These are phyloP conservation scores for Hordeum marinum DNA, from an alignment of 176 grass and related monocot genomes.

Conservation along the genomic window DNA sequence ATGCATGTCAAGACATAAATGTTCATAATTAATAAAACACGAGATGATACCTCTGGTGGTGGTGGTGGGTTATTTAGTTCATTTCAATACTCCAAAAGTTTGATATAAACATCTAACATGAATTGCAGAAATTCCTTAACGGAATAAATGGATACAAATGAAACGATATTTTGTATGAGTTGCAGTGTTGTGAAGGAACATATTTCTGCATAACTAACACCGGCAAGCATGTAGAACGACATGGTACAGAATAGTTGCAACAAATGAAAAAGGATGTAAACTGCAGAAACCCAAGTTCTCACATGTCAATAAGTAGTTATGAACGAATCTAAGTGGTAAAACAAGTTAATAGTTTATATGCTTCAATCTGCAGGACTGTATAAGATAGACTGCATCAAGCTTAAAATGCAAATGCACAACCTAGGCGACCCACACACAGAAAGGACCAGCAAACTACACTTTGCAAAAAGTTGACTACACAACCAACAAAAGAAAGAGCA, in stretches of 20 bases:
- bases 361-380: not conserved
- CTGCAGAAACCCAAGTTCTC: not conserved
- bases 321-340: not conserved
- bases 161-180: not conserved
- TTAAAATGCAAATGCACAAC: not conserved
- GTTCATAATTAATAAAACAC: not conserved
- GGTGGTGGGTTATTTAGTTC: not conserved
- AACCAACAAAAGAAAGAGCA: not conserved
- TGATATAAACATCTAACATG: not conserved
- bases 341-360: not conserved
- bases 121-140: not conserved
- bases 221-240: not conserved
- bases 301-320: not conserved
- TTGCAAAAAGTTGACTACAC: not conserved
- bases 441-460: not conserved
- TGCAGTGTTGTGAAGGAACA: not conserved
- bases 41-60: not conserved
- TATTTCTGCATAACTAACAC: not conserved
- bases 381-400: not conserved
- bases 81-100: not conserved
- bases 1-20: not conserved
- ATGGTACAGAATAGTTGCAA: not conserved
- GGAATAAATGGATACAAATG: not conserved
- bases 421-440: not conserved
- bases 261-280: not conserved